A percentile compares a stretch with the other conserved stretches of the same genome.
phyloP scores from a whole-genome alignment of 2,329 filamentous ascomycete genomes.

The Verticillium alfalfae region DNA sequence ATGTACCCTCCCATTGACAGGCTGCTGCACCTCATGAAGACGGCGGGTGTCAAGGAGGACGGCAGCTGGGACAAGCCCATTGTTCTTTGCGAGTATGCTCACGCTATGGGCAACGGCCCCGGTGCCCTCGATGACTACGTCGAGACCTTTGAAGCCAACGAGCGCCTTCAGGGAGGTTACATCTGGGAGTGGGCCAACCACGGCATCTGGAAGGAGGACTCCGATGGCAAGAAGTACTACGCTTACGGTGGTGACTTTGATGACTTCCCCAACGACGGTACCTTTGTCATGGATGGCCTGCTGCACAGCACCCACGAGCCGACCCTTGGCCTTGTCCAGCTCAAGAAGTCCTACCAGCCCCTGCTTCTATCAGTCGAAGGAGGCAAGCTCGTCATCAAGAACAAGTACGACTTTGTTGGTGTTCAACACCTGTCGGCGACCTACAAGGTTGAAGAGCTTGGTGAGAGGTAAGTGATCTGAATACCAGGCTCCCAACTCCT shows the following conservation, averaged over 20 bases:
- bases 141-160: slow-evolving; percentile 54
- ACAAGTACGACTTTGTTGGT: slow-evolving; percentile 40
- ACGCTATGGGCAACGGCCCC: slow-evolving; percentile 72
- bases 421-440: slow-evolving; percentile 34
- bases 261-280: slow-evolving; percentile 53
- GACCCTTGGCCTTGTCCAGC: slow-evolving; percentile 50
- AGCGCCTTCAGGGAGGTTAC: slow-evolving; percentile 60
- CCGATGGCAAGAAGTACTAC: slow-evolving; percentile 40
- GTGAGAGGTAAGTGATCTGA: slow-evolving; percentile 27
- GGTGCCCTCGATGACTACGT: slow-evolving; percentile 66
- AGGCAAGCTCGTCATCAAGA: slow-evolving; percentile 29
- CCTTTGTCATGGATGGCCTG: slow-evolving; percentile 59
- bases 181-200: slow-evolving; percentile 65
- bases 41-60: slow-evolving; percentile 33
- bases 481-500: not conserved
- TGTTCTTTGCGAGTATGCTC: slow-evolving; percentile 51
- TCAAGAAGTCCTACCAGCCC: slow-evolving; percentile 53
- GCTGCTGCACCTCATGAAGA: slow-evolving; percentile 38
- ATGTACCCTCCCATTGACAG: slow-evolving; percentile 58
- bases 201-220: slow-evolving; percentile 42
- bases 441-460: slow-evolving; percentile 38
- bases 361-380: slow-evolving; percentile 33
- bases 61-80: slow-evolving; percentile 48
- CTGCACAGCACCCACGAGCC: slow-evolving; percentile 48
- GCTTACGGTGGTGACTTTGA: slow-evolving; percentile 60